These are phyloP conservation scores for Nissolia schottii DNA, from an alignment of 306 rosid genomes.

Conservation along the genomic window DNA sequence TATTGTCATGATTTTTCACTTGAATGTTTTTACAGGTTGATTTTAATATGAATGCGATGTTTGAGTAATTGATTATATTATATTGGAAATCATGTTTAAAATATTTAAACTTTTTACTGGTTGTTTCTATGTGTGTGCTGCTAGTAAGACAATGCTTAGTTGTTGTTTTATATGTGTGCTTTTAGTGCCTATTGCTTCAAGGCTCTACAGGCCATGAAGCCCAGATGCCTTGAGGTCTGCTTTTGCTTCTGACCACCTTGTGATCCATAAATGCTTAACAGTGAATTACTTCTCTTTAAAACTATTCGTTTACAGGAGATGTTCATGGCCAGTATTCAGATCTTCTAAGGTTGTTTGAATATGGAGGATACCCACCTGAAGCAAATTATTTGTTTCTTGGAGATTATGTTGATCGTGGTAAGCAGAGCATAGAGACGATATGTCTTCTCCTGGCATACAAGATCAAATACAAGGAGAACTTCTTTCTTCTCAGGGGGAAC, in stretches of 20 bases:
- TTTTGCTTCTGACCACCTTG: not conserved
- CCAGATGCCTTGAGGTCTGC: not conserved
- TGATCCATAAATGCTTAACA: not conserved
- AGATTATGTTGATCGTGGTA: conserved; percentile 87
- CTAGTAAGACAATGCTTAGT: no score
- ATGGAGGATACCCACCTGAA: conserved; percentile 80
- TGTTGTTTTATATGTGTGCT: not conserved
- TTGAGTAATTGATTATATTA: conserved; percentile 7
- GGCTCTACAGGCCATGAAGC: not conserved
- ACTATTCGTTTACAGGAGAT: conserved; percentile 52
- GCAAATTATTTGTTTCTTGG: conserved; percentile 85
- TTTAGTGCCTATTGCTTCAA: not conserved
- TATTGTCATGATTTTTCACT: not conserved
- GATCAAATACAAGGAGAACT: conserved; percentile 80
- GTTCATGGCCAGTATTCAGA: conserved; percentile 85
- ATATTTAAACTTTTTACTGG: not conserved
- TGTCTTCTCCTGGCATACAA: conserved; percentile 83
- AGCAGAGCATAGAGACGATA: conserved; percentile 80
- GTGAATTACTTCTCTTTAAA: not conserved
- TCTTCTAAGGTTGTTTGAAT: conserved; percentile 71
- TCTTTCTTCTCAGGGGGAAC: conserved; percentile 85
- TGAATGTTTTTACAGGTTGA: not conserved
- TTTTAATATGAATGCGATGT: not conserved
- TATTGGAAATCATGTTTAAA: conserved; percentile 8
- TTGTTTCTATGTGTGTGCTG: no score